phyloP scores from a whole-genome alignment of 768 basidiomycete genomes.

The Galerina sulciceps region DNA sequence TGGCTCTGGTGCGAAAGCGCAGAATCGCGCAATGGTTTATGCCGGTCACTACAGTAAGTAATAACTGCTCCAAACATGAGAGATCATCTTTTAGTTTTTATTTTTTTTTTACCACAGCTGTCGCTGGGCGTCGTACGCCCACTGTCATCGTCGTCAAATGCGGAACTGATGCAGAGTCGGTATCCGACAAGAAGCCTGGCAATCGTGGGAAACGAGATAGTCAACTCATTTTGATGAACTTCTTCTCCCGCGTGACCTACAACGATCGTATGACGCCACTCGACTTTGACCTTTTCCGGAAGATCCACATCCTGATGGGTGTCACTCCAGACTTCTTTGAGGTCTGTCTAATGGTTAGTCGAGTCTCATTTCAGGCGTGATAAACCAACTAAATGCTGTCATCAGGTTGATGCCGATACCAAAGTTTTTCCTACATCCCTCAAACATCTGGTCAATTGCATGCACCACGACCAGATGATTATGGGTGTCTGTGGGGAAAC shows the following conservation, averaged over 20 bases:
- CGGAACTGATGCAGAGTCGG: conserved; percentile 85
- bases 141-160: conserved; percentile 96
- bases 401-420: conserved; percentile 97
- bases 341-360: conserved; percentile 90
- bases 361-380: neutral
- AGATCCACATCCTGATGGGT: conserved; percentile 96
- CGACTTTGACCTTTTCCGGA: conserved; percentile 97
- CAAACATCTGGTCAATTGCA: conserved; percentile 91
- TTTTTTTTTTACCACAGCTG: conserved; percentile 44
- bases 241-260: conserved; percentile 98
- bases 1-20: conserved; percentile 84
- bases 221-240: conserved; percentile 99
- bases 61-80: neutral
- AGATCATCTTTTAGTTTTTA: conserved; percentile 11
- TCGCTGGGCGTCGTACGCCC: conserved; percentile 89
- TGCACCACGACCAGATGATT: conserved; percentile 98
- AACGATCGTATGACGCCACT: conserved; percentile 98
- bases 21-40: conserved; percentile 97
- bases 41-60: conserved; percentile 98
- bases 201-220: conserved; percentile 99
- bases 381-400: neutral
- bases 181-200: conserved; percentile 89
- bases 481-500: conserved; percentile 99
- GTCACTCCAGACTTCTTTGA: conserved; percentile 99
- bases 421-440: conserved; percentile 93